phyloP scores from a whole-genome alignment of 1,284 basidiomycete species.

The Cryptococcus floricola region DNA sequence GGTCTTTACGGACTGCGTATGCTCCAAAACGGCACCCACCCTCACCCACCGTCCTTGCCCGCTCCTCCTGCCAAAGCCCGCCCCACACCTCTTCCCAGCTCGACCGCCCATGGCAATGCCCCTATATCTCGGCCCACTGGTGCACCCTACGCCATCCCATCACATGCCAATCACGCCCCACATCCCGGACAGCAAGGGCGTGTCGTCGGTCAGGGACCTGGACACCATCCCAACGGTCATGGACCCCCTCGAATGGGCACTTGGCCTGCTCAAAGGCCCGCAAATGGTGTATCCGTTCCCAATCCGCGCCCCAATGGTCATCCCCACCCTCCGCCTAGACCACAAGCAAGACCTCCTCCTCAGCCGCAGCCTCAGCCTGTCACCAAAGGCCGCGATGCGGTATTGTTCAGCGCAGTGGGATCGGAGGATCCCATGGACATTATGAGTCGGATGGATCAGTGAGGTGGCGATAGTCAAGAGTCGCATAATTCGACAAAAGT shows the following conservation, averaged over 20 bases:
- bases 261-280: conserved; percentile 14
- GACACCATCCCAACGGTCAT: conserved; percentile 3
- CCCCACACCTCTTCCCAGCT: conserved; percentile 3
- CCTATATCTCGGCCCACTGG: conserved; percentile 3
- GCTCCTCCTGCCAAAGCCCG: conserved; percentile 1
- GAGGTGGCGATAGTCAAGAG: neutral
- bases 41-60: conserved; percentile 38
- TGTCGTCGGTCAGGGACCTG: conserved; percentile 10
- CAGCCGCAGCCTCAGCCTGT: conserved; percentile 22
- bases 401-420: conserved; percentile 29
- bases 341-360: neutral
- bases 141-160: conserved; percentile 31
- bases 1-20: conserved; percentile 79
- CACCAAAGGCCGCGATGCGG: conserved; percentile 40
- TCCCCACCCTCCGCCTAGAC: neutral
- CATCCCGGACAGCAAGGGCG: conserved; percentile 6
- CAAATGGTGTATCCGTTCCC: neutral
- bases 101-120: neutral
- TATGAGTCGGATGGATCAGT: conserved; percentile 16
- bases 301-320: neutral
- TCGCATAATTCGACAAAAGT: neutral
- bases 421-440: conserved; percentile 18
- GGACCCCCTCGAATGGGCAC: conserved; percentile 23
- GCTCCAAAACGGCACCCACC: conserved; percentile 76
- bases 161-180: conserved; percentile 10